These are phyloP conservation scores for Amborella trichopoda DNA, from an alignment of 164 flowering plant genomes.

Conservation along the genomic window DNA sequence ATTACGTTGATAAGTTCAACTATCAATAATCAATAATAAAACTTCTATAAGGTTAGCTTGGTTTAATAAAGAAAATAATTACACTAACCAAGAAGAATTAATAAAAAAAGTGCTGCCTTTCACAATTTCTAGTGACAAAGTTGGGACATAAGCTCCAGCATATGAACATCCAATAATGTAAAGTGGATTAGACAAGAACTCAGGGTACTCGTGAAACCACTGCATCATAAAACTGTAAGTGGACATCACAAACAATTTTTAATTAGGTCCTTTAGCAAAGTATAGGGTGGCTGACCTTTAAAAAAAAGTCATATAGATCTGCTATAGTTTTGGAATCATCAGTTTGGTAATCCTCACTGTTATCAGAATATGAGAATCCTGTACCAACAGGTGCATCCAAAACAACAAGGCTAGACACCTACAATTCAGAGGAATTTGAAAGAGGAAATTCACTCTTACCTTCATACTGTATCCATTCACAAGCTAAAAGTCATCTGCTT, in stretches of 20 bases:
- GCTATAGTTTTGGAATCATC: constrained; percentile 70
- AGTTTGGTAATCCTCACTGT: constrained; percentile 42
- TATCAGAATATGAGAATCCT: constrained; percentile 73
- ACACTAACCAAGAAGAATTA: too few species aligned
- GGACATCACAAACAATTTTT: too few species aligned
- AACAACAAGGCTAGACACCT: constrained; percentile 84
- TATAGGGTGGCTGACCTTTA: constrained; percentile 37
- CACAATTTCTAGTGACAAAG: constrained; percentile 62
- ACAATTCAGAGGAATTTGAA: too few species aligned
- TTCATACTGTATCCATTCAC: too few species aligned
- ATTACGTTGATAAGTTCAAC: too few species aligned
- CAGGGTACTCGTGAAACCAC: constrained; percentile 81
- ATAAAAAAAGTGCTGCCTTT: constrained; percentile 54
- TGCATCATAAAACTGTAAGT: too few species aligned
- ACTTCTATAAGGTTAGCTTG: too few species aligned
- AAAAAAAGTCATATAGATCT: constrained; percentile 67
- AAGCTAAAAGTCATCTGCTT: too few species aligned
- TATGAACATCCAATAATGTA: constrained; percentile 86
- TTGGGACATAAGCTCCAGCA: constrained; percentile 95
- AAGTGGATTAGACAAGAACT: constrained; percentile 63
- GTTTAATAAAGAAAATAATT: too few species aligned
- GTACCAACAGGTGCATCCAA: constrained; percentile 97
- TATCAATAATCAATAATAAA: too few species aligned
- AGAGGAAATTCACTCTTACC: too few species aligned
- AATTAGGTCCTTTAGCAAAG: too few species aligned